Evolutionary conservation across 305 asterid species (phyloP).

Genomic region (Fraxinus greggii): DNA sequence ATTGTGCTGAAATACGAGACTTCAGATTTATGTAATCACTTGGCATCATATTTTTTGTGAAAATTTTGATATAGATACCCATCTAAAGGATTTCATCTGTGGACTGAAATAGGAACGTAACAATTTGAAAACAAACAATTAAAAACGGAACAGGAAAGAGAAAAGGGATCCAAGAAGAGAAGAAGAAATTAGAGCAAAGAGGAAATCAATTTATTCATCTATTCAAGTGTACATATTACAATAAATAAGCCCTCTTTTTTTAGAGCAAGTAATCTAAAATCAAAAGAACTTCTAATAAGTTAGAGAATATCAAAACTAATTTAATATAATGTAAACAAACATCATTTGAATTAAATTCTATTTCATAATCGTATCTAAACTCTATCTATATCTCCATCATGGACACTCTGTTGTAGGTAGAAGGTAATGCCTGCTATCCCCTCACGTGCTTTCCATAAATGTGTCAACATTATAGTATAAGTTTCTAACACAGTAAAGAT

Average conservation of each 20-base stretch:
- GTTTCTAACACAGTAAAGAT: not conserved
- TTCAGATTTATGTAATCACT: not conserved
- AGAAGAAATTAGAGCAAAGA: not conserved
- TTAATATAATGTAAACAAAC: too few relatives aligned
- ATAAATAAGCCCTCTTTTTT: not conserved
- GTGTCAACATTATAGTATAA: not conserved
- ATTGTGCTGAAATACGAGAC: not conserved
- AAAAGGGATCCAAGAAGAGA: not conserved
- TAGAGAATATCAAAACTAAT: too few relatives aligned
- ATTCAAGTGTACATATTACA: not conserved
- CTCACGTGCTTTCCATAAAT: not conserved
- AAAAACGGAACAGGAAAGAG: not conserved
- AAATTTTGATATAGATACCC: not conserved
- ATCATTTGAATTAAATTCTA: too few relatives aligned
- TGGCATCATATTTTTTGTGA: not conserved
- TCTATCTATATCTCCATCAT: too few relatives aligned
- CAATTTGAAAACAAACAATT: not conserved
- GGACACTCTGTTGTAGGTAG: not conserved
- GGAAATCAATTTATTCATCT: not conserved
- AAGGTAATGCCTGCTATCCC: slow-evolving; percentile 7
- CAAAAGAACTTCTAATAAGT: not conserved
- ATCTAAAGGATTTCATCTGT: not conserved
- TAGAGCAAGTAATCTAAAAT: not conserved
- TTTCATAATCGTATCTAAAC: too few relatives aligned
- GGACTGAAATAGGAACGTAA: not conserved